Evolutionary conservation across 306 rosid species (phyloP).

Genomic region (Alnus glutinosa): DNA sequence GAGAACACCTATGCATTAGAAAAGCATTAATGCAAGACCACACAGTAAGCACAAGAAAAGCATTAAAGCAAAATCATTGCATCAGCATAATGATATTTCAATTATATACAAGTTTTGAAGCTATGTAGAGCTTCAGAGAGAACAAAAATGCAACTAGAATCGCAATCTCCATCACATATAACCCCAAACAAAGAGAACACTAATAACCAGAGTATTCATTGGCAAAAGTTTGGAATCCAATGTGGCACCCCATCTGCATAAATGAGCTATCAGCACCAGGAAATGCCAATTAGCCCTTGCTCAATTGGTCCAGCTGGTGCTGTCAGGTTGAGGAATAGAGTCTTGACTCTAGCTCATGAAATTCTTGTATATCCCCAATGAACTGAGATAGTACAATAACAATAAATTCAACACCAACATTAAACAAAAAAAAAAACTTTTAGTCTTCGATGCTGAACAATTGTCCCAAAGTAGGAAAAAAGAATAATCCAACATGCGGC

Average conservation of each 20-base stretch:
- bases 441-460: not conserved
- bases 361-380: not conserved
- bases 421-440: no score
- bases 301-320: not conserved
- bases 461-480: not conserved
- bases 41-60: conserved; percentile 30
- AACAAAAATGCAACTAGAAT: not conserved
- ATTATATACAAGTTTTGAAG: not conserved
- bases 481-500: no score
- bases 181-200: not conserved
- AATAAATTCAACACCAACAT: no score
- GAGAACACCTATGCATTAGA: conserved; percentile 67
- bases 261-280: not conserved
- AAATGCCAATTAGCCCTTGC: not conserved
- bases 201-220: not conserved
- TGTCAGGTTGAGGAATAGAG: not conserved
- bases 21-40: conserved; percentile 23
- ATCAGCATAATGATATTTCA: conserved; percentile 8
- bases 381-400: not conserved
- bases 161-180: no score
- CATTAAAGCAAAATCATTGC: conserved; percentile 4
- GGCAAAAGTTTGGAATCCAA: not conserved
- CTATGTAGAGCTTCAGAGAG: not conserved
- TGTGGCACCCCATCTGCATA: not conserved
- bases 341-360: not conserved